Conservation (phyloP, 257 asterid genomes). For the Solanum pennellii region DNA sequence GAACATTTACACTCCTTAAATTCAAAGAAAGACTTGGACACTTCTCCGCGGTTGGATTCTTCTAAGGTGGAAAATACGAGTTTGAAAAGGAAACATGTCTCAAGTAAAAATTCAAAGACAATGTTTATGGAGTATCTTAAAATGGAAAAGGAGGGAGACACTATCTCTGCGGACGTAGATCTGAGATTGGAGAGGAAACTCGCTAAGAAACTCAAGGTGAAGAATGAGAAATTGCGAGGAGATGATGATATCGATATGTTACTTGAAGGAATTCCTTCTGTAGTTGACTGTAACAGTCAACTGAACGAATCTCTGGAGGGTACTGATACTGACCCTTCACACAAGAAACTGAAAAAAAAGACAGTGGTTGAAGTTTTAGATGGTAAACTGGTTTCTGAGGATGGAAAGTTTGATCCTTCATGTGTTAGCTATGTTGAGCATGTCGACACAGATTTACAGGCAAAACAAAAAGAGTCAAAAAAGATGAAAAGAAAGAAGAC, state of each 20-base stretch:
- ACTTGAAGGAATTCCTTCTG: slow-evolving; percentile 53
- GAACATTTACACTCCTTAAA: neutral
- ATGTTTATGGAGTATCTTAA: slow-evolving; percentile 45
- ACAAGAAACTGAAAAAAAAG: slow-evolving; percentile 9
- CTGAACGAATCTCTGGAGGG: neutral
- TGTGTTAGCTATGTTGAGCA: slow-evolving; percentile 17
- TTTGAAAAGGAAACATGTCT: slow-evolving; percentile 19
- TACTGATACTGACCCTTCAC: neutral
- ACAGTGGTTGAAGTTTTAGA: slow-evolving; percentile 18
- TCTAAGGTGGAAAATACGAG: slow-evolving; percentile 8
- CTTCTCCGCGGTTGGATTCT: neutral
- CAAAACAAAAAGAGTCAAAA: slow-evolving; percentile 14
- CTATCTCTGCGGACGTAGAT: slow-evolving; percentile 38
- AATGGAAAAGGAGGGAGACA: slow-evolving; percentile 38
- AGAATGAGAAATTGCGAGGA: slow-evolving; percentile 45
- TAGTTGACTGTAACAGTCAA: slow-evolving; percentile 21
- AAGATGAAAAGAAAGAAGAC: slow-evolving; percentile 25
- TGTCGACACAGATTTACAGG: slow-evolving; percentile 14
- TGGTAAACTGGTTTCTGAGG: slow-evolving; percentile 13
- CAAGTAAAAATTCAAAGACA: slow-evolving; percentile 15
- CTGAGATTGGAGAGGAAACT: slow-evolving; percentile 54
- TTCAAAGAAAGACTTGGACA: neutral
- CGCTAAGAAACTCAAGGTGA: slow-evolving; percentile 74
- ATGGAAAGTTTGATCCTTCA: slow-evolving; percentile 20
- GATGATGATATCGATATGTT: slow-evolving; percentile 46